phyloP scores from a whole-genome alignment of 768 basidiomycete species.

The Xerocomellus amylosporus region DNA sequence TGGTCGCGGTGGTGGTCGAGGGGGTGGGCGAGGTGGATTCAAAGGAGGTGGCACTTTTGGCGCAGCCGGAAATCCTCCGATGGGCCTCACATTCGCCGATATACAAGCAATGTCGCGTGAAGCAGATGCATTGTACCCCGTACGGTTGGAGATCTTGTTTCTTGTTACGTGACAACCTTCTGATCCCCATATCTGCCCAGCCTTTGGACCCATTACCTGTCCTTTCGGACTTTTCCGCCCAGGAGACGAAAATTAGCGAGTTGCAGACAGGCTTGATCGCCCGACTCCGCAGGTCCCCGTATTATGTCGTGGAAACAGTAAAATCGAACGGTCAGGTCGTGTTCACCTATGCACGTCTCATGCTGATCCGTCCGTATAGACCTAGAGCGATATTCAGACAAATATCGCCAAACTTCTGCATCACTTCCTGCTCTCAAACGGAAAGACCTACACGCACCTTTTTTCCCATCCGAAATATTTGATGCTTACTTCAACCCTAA shows the following conservation, averaged over 20 bases:
- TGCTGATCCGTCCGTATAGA: slow-evolving; percentile 40
- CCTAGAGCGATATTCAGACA: slow-evolving; percentile 79
- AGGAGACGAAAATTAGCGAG: slow-evolving; percentile 64
- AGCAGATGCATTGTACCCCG: slow-evolving; percentile 76
- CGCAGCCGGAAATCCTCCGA: slow-evolving; percentile 51
- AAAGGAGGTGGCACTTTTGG: slow-evolving; percentile 44
- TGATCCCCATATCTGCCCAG: slow-evolving; percentile 38
- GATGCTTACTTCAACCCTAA: slow-evolving; percentile 78
- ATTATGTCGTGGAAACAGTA: slow-evolving; percentile 69
- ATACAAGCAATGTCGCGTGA: slow-evolving; percentile 75
- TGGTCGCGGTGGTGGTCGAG: slow-evolving; percentile 46
- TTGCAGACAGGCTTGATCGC: slow-evolving; percentile 64
- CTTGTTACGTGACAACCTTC: slow-evolving; percentile 16
- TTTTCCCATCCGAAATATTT: slow-evolving; percentile 76
- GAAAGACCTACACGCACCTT: slow-evolving; percentile 67
- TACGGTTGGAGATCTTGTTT: slow-evolving; percentile 42
- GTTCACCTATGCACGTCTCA: background rate
- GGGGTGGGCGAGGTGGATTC: slow-evolving; percentile 61
- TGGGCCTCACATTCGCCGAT: slow-evolving; percentile 80
- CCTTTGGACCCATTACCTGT: slow-evolving; percentile 62
- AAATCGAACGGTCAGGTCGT: slow-evolving; percentile 54
- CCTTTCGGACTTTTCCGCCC: slow-evolving; percentile 59
- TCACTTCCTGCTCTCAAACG: slow-evolving; percentile 67
- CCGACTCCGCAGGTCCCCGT: slow-evolving; percentile 66
- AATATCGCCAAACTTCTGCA: slow-evolving; percentile 62